A percentile compares a stretch with the other conserved stretches of the same genome.
These are phyloP conservation scores for Auricularia sp. DNA, from an alignment of 768 basidiomycete genomes.

Conservation along the genomic window DNA sequence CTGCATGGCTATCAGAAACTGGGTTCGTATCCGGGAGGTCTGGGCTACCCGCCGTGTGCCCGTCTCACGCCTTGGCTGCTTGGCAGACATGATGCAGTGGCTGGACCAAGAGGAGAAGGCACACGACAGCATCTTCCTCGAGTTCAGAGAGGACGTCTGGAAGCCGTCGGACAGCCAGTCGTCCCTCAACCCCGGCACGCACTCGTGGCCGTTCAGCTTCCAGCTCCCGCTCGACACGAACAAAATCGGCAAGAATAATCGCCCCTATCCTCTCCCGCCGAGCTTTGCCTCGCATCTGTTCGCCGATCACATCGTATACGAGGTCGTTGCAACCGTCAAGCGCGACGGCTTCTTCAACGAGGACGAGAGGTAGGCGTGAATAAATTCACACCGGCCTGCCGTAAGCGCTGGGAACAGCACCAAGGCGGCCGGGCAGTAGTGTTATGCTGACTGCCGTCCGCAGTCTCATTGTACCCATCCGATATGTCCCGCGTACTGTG, in stretches of 20 bases:
- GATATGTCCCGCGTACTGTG: not conserved
- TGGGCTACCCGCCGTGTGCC: not conserved
- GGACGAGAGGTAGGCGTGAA: not conserved
- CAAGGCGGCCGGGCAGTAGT: no score
- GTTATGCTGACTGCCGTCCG: not conserved
- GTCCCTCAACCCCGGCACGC: not conserved
- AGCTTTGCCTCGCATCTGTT: not conserved
- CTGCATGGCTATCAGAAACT: not conserved
- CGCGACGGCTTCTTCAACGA: not conserved
- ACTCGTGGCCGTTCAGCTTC: not conserved
- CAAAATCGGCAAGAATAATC: not conserved
- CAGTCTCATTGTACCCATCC: not conserved
- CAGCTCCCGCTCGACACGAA: not conserved
- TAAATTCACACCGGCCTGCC: no score
- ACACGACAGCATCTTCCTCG: not conserved
- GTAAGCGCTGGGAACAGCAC: no score
- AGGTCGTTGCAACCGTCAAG: not conserved
- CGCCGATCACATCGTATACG: not conserved
- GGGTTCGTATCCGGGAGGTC: not conserved
- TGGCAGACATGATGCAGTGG: not conserved
- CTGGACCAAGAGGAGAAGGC: not conserved
- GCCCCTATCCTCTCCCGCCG: not conserved
- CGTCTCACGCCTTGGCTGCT: not conserved
- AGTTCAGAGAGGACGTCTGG: not conserved
- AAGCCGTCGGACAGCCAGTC: not conserved